Percentiles rank a stretch among this genome's conserved stretches.
Conservation (phyloP, 2,329 filamentous ascomycete species). For the Dothiorella sarmentorum region DNA sequence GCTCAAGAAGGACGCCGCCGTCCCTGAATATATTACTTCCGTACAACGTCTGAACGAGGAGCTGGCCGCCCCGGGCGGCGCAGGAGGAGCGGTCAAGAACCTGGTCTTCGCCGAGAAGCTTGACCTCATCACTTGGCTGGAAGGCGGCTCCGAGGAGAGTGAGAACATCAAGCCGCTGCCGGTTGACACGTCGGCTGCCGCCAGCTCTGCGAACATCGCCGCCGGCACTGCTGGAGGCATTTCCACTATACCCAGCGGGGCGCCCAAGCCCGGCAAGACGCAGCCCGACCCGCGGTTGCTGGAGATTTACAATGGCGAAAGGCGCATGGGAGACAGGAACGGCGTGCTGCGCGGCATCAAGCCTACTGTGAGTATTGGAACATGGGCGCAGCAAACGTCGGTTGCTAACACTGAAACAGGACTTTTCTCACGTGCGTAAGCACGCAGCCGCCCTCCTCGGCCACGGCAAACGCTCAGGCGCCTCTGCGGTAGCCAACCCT, state of each 20-base stretch:
- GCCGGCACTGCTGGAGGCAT: slow-evolving; percentile 47
- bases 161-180: slow-evolving; percentile 88
- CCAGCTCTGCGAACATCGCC: slow-evolving; percentile 49
- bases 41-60: slow-evolving; percentile 78
- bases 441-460: slow-evolving; percentile 73
- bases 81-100: slow-evolving; percentile 72
- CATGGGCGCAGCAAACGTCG: not conserved
- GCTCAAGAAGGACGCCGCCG: slow-evolving; percentile 85
- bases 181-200: slow-evolving; percentile 50
- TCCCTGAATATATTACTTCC: slow-evolving; percentile 86
- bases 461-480: slow-evolving; percentile 33
- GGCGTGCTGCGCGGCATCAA: slow-evolving; percentile 82
- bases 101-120: slow-evolving; percentile 87
- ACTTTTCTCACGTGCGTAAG: slow-evolving; percentile 92
- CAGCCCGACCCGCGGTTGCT: slow-evolving; percentile 75
- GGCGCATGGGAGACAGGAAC: slow-evolving; percentile 90
- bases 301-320: slow-evolving; percentile 87
- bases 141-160: slow-evolving; percentile 74
- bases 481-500: slow-evolving; percentile 47
- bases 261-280: slow-evolving; percentile 47
- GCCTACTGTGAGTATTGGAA: slow-evolving; percentile 64
- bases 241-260: slow-evolving; percentile 34
- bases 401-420: slow-evolving; percentile 50
- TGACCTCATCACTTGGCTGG: slow-evolving; percentile 89
- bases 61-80: slow-evolving; percentile 53